Base-by-base conservation (phyloP, 1,139 yeast species). In the Kodamaea anthophila region DNA sequence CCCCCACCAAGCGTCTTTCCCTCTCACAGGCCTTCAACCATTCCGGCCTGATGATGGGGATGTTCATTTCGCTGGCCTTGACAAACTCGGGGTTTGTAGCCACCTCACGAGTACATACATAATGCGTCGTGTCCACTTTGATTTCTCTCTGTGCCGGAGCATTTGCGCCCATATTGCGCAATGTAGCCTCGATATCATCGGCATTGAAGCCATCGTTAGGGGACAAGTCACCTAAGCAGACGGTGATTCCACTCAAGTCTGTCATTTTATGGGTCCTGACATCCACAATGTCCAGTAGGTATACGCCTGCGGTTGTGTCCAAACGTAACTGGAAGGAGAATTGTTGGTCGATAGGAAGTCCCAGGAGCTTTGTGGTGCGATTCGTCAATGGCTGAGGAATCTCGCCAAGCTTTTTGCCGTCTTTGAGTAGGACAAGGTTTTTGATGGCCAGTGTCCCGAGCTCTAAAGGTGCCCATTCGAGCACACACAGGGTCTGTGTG, bases 251-350 rank as follows among this genome's bases (percentile, higher is more conserved):
- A 2, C 87, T 73, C 45, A 93, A 67, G 54, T 91, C 96, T 0
- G 96, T 88, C 96, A 91, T 88, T 51, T 87, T 88, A 53, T 88
- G 97, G 5, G 98, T 91, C 35, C 74, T 79, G 9, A 88, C 76
- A 32, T 71, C 73, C 23, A 91, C 55, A 19, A 61, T 60, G 24
- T 86, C 81, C 5, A 95, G 83, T 50, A 65, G 65, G 49, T 71
- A 85, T 12, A 70, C 68, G 10, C 99, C 99, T 0, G 97, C 94
- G 2, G 95, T 80, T 5, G 98, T 88, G 37, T 79, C 81, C 49
- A 91, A 65, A 42, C 79, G 74, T 46, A 91, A 69, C 47, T 81
- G 88, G 55, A 91, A 91, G 26, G 71, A 74, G 57, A 85, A 91
- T 21, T 73, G 67, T 25, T 86, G 79, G 51, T 91, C 96, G 33